These are phyloP conservation scores for Fusarium tanahbumbuense DNA, from an alignment of 2,329 filamentous ascomycete species.

Conservation along the genomic window DNA sequence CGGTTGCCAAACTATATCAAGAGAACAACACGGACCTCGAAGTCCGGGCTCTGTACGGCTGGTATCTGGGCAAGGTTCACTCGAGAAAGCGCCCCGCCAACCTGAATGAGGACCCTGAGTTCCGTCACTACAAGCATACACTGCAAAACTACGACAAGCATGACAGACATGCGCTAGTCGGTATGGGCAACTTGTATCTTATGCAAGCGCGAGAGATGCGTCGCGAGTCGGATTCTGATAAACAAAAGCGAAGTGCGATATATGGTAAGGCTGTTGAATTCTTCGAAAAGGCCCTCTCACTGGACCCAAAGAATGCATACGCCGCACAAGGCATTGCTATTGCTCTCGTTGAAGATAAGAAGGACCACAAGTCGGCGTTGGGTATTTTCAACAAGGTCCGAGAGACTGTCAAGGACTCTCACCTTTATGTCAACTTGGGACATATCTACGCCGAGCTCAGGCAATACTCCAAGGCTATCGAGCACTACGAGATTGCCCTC, in stretches of 20 bases:
- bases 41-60: slow-evolving; percentile 91
- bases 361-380: slow-evolving; percentile 84
- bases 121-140: slow-evolving; percentile 96
- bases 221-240: slow-evolving; percentile 87
- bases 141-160: slow-evolving; percentile 96
- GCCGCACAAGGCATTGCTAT: slow-evolving; percentile 97
- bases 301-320: slow-evolving; percentile 96
- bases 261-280: slow-evolving; percentile 97
- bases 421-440: slow-evolving; percentile 91
- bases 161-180: slow-evolving; percentile 94
- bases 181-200: slow-evolving; percentile 95
- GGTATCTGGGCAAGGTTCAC: slow-evolving; percentile 86
- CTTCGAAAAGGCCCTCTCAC: slow-evolving; percentile 94
- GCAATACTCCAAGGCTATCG: slow-evolving; percentile 91
- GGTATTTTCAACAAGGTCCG: slow-evolving; percentile 90
- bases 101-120: slow-evolving; percentile 88
- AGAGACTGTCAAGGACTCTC: slow-evolving; percentile 88
- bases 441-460: slow-evolving; percentile 92
- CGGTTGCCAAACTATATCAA: slow-evolving; percentile 86
- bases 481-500: slow-evolving; percentile 90
- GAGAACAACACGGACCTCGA: slow-evolving; percentile 87
- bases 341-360: slow-evolving; percentile 92
- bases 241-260: slow-evolving; percentile 86
- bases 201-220: slow-evolving; percentile 93
- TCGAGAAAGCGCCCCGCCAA: slow-evolving; percentile 85